Conservation (phyloP, 805 yeast species). For the Lipomyces oligophaga region DNA sequence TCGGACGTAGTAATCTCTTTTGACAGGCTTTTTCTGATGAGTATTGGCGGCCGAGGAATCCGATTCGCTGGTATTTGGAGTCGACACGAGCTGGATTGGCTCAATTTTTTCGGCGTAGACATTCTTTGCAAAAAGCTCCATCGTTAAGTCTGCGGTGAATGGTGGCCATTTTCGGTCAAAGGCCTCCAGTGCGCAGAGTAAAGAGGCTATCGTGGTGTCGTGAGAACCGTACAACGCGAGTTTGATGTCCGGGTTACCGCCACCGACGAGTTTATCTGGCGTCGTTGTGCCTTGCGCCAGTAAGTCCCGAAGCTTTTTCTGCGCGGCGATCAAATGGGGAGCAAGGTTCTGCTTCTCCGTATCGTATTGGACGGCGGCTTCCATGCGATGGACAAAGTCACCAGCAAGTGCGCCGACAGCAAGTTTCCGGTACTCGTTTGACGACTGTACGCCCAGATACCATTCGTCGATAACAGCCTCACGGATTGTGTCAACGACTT, state of each 20-base stretch:
- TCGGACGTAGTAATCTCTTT: constrained; percentile 27
- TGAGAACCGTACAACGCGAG: constrained; percentile 30
- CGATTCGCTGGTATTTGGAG: neutral
- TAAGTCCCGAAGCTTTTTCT: neutral
- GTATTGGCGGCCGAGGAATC: neutral
- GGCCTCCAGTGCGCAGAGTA: constrained; percentile 24
- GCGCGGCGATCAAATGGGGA: neutral
- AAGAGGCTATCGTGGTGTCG: constrained; percentile 29
- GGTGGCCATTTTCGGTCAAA: constrained; percentile 30
- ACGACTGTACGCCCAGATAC: constrained; percentile 26
- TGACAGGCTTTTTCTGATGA: neutral
- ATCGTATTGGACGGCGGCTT: constrained; percentile 17
- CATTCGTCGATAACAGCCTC: constrained; percentile 27
- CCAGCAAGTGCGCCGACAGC: constrained; percentile 31
- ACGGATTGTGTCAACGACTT: constrained; percentile 10
- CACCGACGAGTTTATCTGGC: neutral
- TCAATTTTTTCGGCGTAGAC: neutral
- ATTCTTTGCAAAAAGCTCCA: constrained; percentile 23
- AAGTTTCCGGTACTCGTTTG: constrained; percentile 23
- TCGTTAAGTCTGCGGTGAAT: constrained; percentile 27
- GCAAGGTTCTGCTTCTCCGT: neutral
- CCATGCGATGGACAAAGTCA: constrained; percentile 23
- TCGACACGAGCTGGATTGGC: neutral
- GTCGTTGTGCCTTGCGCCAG: neutral
- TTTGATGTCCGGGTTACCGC: constrained; percentile 5